Evolutionary conservation across 345 rosid genomes (phyloP).

Genomic region (Passiflora organensis): DNA sequence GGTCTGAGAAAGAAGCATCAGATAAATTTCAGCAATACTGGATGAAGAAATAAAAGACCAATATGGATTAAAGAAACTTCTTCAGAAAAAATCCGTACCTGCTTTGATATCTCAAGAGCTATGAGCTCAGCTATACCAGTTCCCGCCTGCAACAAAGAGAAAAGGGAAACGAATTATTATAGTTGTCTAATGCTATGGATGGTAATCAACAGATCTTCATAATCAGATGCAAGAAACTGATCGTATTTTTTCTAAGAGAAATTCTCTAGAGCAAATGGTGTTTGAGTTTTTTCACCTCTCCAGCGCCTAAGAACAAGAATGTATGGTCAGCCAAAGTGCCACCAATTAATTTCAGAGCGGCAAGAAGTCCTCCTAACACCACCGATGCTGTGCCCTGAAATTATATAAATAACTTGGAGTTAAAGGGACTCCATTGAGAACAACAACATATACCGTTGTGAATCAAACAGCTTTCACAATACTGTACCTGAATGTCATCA

Average conservation of each 20-base stretch:
- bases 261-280: neutral
- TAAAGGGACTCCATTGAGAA: neutral
- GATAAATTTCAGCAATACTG: slow-evolving; percentile 13
- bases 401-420: neutral
- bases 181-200: too few species aligned
- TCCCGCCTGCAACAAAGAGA: slow-evolving; percentile 77
- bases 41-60: neutral
- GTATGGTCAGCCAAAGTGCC: slow-evolving; percentile 66
- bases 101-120: slow-evolving; percentile 87
- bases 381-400: slow-evolving; percentile 91
- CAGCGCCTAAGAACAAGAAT: slow-evolving; percentile 95
- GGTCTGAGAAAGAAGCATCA: slow-evolving; percentile 35
- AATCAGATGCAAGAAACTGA: neutral
- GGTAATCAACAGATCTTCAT: too few species aligned
- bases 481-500: slow-evolving; percentile 81
- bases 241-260: too few species aligned
- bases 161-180: neutral
- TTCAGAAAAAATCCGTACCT: slow-evolving; percentile 44
- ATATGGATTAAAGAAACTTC: neutral
- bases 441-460: neutral
- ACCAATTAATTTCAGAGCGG: slow-evolving; percentile 65
- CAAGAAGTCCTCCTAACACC: slow-evolving; percentile 81
- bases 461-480: neutral
- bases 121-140: slow-evolving; percentile 97
- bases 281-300: slow-evolving; percentile 55